phyloP scores from a whole-genome alignment of 768 basidiomycete genomes.

The Russula sp. region DNA sequence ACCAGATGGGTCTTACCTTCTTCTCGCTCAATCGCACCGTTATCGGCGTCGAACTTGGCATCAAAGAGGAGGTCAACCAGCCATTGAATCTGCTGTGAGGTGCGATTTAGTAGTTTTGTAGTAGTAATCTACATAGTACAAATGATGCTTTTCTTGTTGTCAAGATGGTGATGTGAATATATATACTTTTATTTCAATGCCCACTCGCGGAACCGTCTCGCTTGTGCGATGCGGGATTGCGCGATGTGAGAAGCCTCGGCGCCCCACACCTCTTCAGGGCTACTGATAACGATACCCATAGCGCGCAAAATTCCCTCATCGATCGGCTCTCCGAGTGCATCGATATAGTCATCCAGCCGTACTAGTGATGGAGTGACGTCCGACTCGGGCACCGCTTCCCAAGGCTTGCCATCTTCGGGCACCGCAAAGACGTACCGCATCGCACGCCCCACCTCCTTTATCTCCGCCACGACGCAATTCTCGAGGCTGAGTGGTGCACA shows the following conservation, averaged over 20 bases:
- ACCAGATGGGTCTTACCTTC: conserved; percentile 59
- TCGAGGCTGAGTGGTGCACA: conserved; percentile 59
- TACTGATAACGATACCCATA: background rate
- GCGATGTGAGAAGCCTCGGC: conserved; percentile 14
- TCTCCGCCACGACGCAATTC: conserved; percentile 85
- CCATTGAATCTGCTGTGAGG: conserved; percentile 1
- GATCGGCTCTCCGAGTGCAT: conserved; percentile 35
- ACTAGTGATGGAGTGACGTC: conserved; percentile 6
- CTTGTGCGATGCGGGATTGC: conserved; percentile 12
- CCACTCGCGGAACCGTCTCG: conserved; percentile 21
- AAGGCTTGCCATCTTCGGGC: conserved; percentile 11
- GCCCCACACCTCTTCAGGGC: conserved; percentile 27
- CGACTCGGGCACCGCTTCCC: background rate
- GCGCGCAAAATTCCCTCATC: background rate
- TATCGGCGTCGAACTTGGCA: conserved; percentile 36
- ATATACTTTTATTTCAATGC: background rate
- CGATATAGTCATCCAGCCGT: conserved; percentile 17
- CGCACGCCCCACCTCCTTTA: conserved; percentile 70
- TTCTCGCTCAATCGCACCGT: conserved; percentile 47
- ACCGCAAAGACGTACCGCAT: conserved; percentile 41
- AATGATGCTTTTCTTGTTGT: background rate
- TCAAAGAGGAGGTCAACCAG: conserved; percentile 34
- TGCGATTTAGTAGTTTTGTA: background rate
- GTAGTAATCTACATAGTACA: background rate
- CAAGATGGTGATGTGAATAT: background rate